phyloP scores from a whole-genome alignment of 495 filamentous ascomycete genomes.

The Terfezia claveryi region DNA sequence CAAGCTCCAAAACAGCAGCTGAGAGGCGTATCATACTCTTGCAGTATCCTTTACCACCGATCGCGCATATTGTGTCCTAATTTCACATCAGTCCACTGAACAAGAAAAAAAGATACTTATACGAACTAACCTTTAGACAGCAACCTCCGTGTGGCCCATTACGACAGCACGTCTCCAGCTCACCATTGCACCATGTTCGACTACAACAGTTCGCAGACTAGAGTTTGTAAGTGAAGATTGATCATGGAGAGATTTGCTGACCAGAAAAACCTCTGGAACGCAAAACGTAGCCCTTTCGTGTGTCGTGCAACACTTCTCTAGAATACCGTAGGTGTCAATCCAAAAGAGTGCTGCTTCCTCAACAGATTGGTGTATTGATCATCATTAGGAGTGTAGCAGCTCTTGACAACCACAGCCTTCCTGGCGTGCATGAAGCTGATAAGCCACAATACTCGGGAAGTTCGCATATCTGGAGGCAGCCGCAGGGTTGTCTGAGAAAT shows the following conservation, averaged over 20 bases:
- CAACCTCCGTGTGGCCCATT: neutral
- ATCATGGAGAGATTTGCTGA: neutral
- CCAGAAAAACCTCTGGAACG: neutral
- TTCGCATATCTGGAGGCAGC: too few relatives aligned
- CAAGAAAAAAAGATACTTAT: neutral
- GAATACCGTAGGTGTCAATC: neutral
- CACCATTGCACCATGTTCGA: neutral
- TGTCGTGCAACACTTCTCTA: neutral
- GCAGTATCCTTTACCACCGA: neutral
- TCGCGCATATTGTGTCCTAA: neutral
- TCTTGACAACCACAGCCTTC: too few relatives aligned
- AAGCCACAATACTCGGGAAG: too few relatives aligned
- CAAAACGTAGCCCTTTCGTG: neutral
- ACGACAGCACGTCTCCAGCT: neutral
- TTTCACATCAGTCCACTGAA: neutral
- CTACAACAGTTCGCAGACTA: neutral
- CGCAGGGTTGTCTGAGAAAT: too few relatives aligned
- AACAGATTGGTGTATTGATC: too few relatives aligned
- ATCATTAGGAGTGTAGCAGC: too few relatives aligned
- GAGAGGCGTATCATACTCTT: too few relatives aligned
- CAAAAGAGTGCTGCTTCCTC: too few relatives aligned
- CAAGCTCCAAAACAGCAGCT: too few relatives aligned
- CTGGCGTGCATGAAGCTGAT: too few relatives aligned
- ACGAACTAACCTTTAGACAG: neutral
- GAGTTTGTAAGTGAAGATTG: neutral